A percentile compares a stretch with the other conserved stretches of the same genome.
These are phyloP conservation scores for Aureobasidium sp. DNA, from an alignment of 2,329 filamentous ascomycete species.

Conservation along the genomic window DNA sequence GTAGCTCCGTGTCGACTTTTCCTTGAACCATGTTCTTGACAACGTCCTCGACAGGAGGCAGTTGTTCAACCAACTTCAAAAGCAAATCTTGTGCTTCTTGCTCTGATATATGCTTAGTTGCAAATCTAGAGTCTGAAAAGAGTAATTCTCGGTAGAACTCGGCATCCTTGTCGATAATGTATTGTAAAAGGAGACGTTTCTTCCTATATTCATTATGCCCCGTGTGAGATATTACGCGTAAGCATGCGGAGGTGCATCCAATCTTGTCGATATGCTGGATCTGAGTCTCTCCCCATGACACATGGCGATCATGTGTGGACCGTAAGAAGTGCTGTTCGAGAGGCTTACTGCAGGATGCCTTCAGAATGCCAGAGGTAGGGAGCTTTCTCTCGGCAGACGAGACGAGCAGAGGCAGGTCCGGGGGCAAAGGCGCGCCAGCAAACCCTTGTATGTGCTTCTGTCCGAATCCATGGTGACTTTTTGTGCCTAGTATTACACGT, in stretches of 20 bases:
- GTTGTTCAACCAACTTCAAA: background rate
- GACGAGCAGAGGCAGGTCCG: background rate
- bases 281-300: background rate
- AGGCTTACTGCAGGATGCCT: background rate
- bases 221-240: background rate
- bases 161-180: background rate
- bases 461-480: too few relatives aligned
- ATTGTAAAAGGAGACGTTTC: background rate
- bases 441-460: background rate
- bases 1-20: background rate
- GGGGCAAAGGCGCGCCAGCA: background rate
- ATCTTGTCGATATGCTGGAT: background rate
- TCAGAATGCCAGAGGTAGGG: background rate
- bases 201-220: background rate
- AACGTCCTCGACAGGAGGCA: background rate
- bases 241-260: background rate
- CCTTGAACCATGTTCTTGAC: background rate
- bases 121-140: background rate
- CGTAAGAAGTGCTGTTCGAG: background rate
- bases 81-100: background rate
- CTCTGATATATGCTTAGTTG: background rate
- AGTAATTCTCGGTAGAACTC: background rate
- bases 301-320: background rate
- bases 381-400: background rate
- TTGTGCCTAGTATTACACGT: background rate